These are phyloP conservation scores for Orbilia oligospora DNA, from an alignment of 2,329 filamentous ascomycete genomes.

Conservation along the genomic window DNA sequence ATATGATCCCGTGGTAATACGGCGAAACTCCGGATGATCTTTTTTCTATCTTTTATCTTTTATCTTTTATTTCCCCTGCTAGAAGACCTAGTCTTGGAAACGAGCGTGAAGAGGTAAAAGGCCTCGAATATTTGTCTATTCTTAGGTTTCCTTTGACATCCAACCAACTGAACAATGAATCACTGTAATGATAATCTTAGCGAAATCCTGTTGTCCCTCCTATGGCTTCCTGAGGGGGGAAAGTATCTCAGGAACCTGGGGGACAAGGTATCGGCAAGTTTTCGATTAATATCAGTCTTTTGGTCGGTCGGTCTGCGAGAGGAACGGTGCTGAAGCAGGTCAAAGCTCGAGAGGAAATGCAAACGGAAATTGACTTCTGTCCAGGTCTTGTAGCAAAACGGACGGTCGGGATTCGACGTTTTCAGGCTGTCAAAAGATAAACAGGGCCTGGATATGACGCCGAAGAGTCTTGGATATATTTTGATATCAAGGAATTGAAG, in stretches of 20 bases:
- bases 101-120: conserved; percentile 37
- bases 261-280: conserved; percentile 1
- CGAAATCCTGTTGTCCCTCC: not conserved
- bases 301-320: conserved; percentile 47
- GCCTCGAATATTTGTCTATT: conserved; percentile 14
- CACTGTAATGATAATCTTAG: too few relatives aligned
- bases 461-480: not conserved
- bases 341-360: conserved; percentile 28
- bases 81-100: conserved; percentile 20
- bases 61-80: not conserved
- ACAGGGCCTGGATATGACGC: conserved; percentile 13
- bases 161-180: not conserved
- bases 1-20: conserved; percentile 25
- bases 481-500: not conserved
- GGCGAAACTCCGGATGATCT: conserved; percentile 55
- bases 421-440: not conserved
- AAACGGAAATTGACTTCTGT: conserved; percentile 39
- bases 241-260: not conserved
- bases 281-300: conserved; percentile 32
- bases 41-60: too few relatives aligned
- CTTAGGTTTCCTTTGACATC: not conserved
- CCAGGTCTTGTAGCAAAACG: not conserved
- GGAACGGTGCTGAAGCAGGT: not conserved
- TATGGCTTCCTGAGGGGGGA: not conserved
- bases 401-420: conserved; percentile 25